Conservation (phyloP, 1,284 basidiomycete species). For the Rhodotorula glutinis region DNA sequence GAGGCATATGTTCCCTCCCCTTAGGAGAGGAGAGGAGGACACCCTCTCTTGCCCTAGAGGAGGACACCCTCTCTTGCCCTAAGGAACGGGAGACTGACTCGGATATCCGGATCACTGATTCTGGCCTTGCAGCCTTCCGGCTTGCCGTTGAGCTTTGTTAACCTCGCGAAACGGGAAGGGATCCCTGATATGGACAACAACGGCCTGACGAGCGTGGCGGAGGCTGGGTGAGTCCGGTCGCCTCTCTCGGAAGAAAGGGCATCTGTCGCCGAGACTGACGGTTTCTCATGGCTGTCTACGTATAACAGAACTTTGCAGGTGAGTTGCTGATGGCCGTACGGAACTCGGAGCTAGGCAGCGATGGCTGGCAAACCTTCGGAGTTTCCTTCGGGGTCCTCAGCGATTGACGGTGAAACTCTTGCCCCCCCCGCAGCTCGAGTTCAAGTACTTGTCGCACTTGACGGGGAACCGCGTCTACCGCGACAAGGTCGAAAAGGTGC, state of each 20-base stretch:
- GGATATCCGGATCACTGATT: too few relatives aligned
- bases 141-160: slow-evolving; percentile 74
- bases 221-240: slow-evolving; percentile 60
- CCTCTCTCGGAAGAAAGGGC: too few relatives aligned
- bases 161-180: slow-evolving; percentile 65
- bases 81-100: too few relatives aligned
- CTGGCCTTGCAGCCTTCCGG: slow-evolving; percentile 64
- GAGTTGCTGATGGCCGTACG: too few relatives aligned
- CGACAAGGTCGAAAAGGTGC: slow-evolving; percentile 71
- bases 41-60: too few relatives aligned
- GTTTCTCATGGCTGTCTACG: background rate
- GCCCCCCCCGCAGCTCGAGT: slow-evolving; percentile 68
- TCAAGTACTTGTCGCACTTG: slow-evolving; percentile 79
- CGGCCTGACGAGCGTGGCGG: slow-evolving; percentile 73
- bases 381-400: too few relatives aligned
- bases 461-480: slow-evolving; percentile 76
- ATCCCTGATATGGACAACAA: slow-evolving; percentile 64
- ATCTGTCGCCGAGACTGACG: background rate
- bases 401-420: too few relatives aligned
- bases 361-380: too few relatives aligned
- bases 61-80: too few relatives aligned
- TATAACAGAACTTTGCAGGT: slow-evolving; percentile 29
- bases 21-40: too few relatives aligned
- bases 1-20: too few relatives aligned
- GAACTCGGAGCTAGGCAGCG: too few relatives aligned